Conservation (phyloP, 345 rosid species). For the Eucalyptus caleyi region DNA sequence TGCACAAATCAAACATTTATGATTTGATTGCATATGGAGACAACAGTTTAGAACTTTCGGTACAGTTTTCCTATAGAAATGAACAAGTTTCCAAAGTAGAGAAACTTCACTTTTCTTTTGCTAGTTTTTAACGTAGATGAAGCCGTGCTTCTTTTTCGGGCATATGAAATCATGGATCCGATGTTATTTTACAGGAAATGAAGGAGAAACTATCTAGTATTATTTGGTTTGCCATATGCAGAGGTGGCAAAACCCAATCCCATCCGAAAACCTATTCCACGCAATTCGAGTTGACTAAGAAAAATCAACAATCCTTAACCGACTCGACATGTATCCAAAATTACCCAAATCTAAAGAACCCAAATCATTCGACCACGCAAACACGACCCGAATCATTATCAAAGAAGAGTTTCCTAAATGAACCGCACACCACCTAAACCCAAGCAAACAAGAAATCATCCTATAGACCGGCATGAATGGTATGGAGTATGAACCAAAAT, state of each 20-base stretch:
- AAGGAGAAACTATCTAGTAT: neutral
- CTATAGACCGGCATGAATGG: neutral
- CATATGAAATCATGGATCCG: neutral
- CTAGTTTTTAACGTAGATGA: neutral
- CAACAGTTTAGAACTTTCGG: neutral
- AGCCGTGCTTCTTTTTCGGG: neutral
- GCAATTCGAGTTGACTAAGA: neutral
- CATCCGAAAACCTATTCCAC: neutral
- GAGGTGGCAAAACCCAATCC: neutral
- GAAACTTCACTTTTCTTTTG: neutral
- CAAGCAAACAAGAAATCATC: neutral
- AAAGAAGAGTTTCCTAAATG: neutral
- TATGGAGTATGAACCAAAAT: neutral
- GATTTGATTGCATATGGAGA: neutral
- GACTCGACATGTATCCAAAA: neutral
- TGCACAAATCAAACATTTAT: neutral
- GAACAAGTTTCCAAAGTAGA: neutral
- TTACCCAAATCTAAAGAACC: neutral
- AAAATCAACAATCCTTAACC: neutral
- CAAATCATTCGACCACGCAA: neutral
- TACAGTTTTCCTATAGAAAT: neutral
- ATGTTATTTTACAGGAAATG: neutral
- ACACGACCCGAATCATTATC: neutral
- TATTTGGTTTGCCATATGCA: neutral
- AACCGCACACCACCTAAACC: neutral